phyloP scores from a whole-genome alignment of 2,329 filamentous ascomycete genomes.

The Myriosclerotinia curreyana region DNA sequence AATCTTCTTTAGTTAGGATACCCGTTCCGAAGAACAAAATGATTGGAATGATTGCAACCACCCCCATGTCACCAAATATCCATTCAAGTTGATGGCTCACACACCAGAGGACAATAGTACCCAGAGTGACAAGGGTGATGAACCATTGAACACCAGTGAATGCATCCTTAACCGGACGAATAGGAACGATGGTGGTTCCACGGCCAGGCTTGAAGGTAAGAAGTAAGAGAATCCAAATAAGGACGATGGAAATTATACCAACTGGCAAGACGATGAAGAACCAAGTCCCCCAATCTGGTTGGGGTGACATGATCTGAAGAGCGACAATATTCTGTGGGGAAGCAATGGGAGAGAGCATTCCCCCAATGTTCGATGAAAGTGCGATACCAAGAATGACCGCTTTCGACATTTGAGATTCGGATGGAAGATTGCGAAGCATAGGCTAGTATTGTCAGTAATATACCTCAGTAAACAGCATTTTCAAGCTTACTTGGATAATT shows the following conservation, averaged over 20 bases:
- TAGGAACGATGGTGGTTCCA: constrained; percentile 86
- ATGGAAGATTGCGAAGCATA: constrained; percentile 86
- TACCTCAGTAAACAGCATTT: background rate
- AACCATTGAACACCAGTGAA: constrained; percentile 93
- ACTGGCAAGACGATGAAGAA: constrained; percentile 95
- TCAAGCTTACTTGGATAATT: constrained; percentile 74
- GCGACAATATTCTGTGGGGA: constrained; percentile 98
- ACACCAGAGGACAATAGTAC: constrained; percentile 90
- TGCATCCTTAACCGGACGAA: constrained; percentile 81
- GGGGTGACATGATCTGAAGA: constrained; percentile 88
- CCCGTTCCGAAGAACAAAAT: constrained; percentile 95
- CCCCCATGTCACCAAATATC: constrained; percentile 95
- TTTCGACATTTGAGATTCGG: constrained; percentile 90
- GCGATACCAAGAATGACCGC: constrained; percentile 94
- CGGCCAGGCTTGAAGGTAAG: constrained; percentile 80
- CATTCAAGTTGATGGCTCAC: constrained; percentile 82
- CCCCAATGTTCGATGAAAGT: constrained; percentile 90
- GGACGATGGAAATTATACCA: constrained; percentile 78
- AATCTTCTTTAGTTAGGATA: constrained; percentile 96
- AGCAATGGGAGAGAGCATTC: constrained; percentile 93
- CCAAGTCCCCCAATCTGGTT: constrained; percentile 92
- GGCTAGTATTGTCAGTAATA: constrained; percentile 52
- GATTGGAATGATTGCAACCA: constrained; percentile 93
- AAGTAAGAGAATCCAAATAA: constrained; percentile 87
- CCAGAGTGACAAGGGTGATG: constrained; percentile 76